These are phyloP conservation scores for Dianthus caryophyllus DNA, from an alignment of 148 eudicot genomes.

Conservation along the genomic window DNA sequence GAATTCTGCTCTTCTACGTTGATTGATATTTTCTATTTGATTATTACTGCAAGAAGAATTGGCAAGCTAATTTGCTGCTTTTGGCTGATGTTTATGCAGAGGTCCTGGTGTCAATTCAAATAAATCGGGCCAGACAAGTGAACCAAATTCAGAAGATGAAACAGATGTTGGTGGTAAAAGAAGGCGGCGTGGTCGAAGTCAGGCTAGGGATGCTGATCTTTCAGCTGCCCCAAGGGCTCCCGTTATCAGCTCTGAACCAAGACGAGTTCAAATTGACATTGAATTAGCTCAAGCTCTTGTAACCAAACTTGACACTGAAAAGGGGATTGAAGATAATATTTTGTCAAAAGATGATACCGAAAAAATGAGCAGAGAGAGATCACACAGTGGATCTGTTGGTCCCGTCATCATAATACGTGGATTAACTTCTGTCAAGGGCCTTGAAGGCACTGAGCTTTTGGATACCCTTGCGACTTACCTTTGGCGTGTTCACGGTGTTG, in stretches of 20 bases:
- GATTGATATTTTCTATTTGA: no score
- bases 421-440: slow-evolving; percentile 72
- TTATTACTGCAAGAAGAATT: neutral
- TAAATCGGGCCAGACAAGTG: slow-evolving; percentile 70
- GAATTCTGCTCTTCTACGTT: slow-evolving; percentile 18
- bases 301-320: slow-evolving; percentile 81
- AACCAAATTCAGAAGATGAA: slow-evolving; percentile 84
- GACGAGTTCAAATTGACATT: slow-evolving; percentile 63
- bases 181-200: slow-evolving; percentile 61
- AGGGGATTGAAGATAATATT: slow-evolving; percentile 84
- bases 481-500: slow-evolving; percentile 97
- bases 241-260: slow-evolving; percentile 73
- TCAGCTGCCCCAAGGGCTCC: slow-evolving; percentile 88
- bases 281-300: slow-evolving; percentile 81
- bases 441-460: slow-evolving; percentile 87
- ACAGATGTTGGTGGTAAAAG: slow-evolving; percentile 61
- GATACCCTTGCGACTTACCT: slow-evolving; percentile 91
- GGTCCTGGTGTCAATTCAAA: slow-evolving; percentile 64
- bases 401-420: slow-evolving; percentile 86
- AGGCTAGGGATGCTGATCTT: slow-evolving; percentile 53
- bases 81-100: slow-evolving; percentile 31
- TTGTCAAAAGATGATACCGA: slow-evolving; percentile 67
- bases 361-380: slow-evolving; percentile 66
- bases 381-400: slow-evolving; percentile 75
- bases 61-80: slow-evolving; percentile 9